Conservation (phyloP, 257 asterid genomes). For the Scutellaria barbata region DNA sequence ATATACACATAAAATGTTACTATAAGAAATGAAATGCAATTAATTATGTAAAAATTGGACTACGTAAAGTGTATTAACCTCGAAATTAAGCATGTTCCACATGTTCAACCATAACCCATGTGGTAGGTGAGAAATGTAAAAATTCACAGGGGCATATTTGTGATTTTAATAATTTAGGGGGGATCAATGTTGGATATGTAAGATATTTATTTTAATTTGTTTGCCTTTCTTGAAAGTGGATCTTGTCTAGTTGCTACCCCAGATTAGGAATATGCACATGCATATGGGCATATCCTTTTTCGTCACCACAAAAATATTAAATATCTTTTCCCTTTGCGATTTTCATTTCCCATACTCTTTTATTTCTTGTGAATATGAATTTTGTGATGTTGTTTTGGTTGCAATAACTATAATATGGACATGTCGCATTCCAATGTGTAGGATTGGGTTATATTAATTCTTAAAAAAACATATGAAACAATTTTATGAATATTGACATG, state of each 20-base stretch:
- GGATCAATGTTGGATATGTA: too few species aligned
- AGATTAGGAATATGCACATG: constrained; percentile 35
- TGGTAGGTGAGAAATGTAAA: constrained; percentile 19
- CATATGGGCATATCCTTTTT: constrained; percentile 24
- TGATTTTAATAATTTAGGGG: neutral
- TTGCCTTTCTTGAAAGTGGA: neutral
- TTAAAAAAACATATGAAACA: too few species aligned
- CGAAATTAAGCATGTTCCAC: neutral
- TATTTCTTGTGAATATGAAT: neutral
- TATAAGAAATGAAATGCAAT: too few species aligned
- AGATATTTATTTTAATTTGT: too few species aligned
- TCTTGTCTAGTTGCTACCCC: constrained; percentile 5
- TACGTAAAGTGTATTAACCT: too few species aligned
- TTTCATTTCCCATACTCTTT: too few species aligned
- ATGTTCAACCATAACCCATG: constrained; percentile 5
- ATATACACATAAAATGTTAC: too few species aligned
- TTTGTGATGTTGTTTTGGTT: neutral
- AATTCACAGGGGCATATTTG: neutral
- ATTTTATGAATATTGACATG: too few species aligned
- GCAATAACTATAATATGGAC: too few species aligned
- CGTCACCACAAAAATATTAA: constrained; percentile 22
- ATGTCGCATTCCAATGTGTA: too few species aligned
- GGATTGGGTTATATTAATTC: too few species aligned
- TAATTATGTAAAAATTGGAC: too few species aligned
- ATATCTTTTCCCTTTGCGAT: constrained; percentile 8